phyloP scores from a whole-genome alignment of 2,329 filamentous ascomycete species.

The Coniochaeta sp. region DNA sequence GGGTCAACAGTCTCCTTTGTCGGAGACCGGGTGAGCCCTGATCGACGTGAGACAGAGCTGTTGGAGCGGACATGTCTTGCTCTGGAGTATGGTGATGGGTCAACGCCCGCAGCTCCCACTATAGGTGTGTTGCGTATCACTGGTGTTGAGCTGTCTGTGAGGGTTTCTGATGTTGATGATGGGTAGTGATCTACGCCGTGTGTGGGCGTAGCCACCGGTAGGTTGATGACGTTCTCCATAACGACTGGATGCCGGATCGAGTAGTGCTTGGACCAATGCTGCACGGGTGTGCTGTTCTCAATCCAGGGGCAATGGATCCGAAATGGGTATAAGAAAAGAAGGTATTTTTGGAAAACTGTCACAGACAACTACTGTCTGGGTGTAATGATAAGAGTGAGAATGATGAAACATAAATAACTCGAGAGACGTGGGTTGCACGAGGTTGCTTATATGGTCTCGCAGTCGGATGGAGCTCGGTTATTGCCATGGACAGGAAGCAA shows the following conservation, averaged over 20 bases:
- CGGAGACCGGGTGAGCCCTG: not conserved
- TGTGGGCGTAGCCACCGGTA: not conserved
- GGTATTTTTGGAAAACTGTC: not conserved
- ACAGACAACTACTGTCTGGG: no score
- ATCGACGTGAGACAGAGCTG: not conserved
- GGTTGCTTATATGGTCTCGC: not conserved
- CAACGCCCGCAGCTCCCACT: not conserved
- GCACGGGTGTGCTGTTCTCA: not conserved
- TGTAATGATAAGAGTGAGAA: not conserved
- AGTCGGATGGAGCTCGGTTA: not conserved
- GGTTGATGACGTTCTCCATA: not conserved
- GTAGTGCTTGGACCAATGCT: not conserved
- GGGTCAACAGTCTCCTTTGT: conserved; percentile 12
- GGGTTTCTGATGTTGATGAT: not conserved
- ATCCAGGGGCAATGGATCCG: not conserved
- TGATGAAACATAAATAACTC: not conserved
- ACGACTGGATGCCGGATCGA: not conserved
- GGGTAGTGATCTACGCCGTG: not conserved
- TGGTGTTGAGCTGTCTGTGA: not conserved
- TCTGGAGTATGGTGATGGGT: not conserved
- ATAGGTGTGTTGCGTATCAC: not conserved
- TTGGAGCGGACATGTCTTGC: not conserved
- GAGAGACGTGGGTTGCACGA: not conserved
- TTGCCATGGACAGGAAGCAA: not conserved
- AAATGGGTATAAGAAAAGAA: not conserved